Percentiles rank a stretch among this genome's conserved stretches.
These are phyloP conservation scores for Tephrocybe rancida DNA, from an alignment of 768 basidiomycete species.

Conservation along the genomic window DNA sequence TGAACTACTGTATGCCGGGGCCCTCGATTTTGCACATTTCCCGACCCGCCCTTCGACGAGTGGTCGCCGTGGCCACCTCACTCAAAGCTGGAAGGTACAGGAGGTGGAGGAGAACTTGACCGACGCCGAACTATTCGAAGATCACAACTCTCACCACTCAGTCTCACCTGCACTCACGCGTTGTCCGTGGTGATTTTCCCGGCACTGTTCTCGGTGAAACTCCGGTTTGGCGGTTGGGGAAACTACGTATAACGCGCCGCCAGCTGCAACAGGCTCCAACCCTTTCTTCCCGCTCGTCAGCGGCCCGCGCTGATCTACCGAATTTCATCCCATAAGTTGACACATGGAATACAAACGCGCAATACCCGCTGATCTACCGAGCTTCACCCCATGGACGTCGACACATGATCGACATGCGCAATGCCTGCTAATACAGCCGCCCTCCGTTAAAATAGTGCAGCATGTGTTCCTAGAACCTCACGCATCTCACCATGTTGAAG, in stretches of 20 bases:
- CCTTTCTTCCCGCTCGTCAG: too few relatives aligned
- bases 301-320: not conserved
- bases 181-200: constrained; percentile 1
- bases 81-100: too few relatives aligned
- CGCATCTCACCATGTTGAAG: not conserved
- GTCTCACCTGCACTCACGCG: too few relatives aligned
- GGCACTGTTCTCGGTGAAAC: not conserved
- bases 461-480: not conserved
- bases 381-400: not conserved
- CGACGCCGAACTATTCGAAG: not conserved
- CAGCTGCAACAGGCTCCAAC: not conserved
- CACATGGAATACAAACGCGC: too few relatives aligned
- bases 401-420: not conserved
- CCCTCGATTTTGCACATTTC: too few relatives aligned
- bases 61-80: too few relatives aligned
- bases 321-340: not conserved
- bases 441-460: not conserved
- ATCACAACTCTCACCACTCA: not conserved
- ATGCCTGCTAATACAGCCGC: not conserved
- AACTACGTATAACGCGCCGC: not conserved
- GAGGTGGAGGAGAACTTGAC: too few relatives aligned
- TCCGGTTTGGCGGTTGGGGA: not conserved
- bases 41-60: too few relatives aligned
- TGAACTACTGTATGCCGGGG: too few relatives aligned
- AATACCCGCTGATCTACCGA: too few relatives aligned